Conservation (phyloP, 1,284 basidiomycete species). For the Boletus semigastroideus region DNA sequence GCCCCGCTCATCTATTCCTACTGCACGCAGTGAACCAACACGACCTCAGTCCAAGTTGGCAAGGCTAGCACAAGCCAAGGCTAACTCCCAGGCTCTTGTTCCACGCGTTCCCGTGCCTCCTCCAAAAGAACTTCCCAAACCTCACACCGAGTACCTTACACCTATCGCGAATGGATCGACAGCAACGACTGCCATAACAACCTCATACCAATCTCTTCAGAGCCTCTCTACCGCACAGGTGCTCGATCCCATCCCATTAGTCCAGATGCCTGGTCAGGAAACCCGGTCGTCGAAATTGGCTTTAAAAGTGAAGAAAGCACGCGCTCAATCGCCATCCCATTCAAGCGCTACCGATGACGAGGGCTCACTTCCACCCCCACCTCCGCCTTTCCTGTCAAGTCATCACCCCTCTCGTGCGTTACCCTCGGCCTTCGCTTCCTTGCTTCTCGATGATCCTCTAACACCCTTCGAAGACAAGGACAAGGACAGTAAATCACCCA, state of each 20-base stretch:
- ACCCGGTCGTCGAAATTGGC: conserved; percentile 63
- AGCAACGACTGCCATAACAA: conserved; percentile 78
- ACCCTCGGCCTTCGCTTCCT: conserved; percentile 73
- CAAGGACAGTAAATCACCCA: conserved; percentile 23
- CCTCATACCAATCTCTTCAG: conserved; percentile 65
- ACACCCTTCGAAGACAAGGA: conserved; percentile 40
- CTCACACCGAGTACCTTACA: conserved; percentile 65
- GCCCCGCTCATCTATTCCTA: conserved; percentile 3
- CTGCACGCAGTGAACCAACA: conserved; percentile 24
- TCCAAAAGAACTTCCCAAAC: conserved; percentile 37
- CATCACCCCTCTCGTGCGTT: conserved; percentile 58
- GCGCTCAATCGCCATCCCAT: conserved; percentile 39
- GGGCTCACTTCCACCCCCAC: conserved; percentile 35
- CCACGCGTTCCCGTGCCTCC: conserved; percentile 36
- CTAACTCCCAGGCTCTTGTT: conserved; percentile 37
- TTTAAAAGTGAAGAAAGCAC: conserved; percentile 60
- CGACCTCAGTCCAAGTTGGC: conserved; percentile 66
- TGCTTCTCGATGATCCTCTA: conserved; percentile 59
- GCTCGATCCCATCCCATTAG: conserved; percentile 21
- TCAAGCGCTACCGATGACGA: conserved; percentile 40
- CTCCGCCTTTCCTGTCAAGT: conserved; percentile 58
- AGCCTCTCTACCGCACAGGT: conserved; percentile 40
- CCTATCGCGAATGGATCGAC: conserved; percentile 74
- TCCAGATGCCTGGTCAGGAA: conserved; percentile 31
- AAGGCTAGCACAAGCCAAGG: conserved; percentile 62